Evolutionary conservation across 225 moss, liverwort and hornwort species (phyloP), one percentile per base, ranked within the genome.

Genomic region (Climacium dendroides): DNA sequence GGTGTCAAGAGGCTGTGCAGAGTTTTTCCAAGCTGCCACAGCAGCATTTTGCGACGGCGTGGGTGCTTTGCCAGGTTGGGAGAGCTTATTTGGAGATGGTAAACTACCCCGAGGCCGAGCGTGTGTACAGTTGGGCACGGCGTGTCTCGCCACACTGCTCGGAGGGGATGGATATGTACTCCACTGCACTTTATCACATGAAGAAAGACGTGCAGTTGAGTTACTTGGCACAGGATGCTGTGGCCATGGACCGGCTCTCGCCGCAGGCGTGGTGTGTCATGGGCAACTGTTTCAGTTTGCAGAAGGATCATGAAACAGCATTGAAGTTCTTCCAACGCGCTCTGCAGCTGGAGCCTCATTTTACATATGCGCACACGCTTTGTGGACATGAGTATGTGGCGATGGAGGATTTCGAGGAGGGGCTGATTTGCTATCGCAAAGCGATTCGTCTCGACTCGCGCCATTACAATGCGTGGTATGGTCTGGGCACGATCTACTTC

Each of bases 301-400:
- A 99, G 87, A 99, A 99, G 80, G 99, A 99, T 85, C 99, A 99
- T 41, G 99, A 99, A 84, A 95, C 97, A 25, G 97, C 99, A 37
- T 87, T 99, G 70, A 99, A 97, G 92, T 99, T 97, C 87, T 99
- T 99, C 67, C 99, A 99, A 90, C 96, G 99, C 37, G 94, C 99
- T 75, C 85, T 99, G 54, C 99, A 99, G 91, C 86, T 99, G 86
- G 94, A 99, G 29, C 89, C 94, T 23, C 94, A 96, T 82, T 99
- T 94, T 71, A 97, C 99, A 30, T 99, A 99, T 83, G 99, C 99
- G 15, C 95, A 97, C 89, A 99, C 99, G 59, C 95, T 99, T 24
- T 99, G 99, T 95, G 99, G 99, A 64, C 99, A 99, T 79, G 99
- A 99, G 93, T 97, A 94, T 60, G 97, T 97, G n/a, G 99, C 99